Percentiles rank a stretch among this genome's conserved stretches.
These are phyloP conservation scores for Ogataea dorogensis DNA, from an alignment of 805 yeast genomes.

Conservation along the genomic window DNA sequence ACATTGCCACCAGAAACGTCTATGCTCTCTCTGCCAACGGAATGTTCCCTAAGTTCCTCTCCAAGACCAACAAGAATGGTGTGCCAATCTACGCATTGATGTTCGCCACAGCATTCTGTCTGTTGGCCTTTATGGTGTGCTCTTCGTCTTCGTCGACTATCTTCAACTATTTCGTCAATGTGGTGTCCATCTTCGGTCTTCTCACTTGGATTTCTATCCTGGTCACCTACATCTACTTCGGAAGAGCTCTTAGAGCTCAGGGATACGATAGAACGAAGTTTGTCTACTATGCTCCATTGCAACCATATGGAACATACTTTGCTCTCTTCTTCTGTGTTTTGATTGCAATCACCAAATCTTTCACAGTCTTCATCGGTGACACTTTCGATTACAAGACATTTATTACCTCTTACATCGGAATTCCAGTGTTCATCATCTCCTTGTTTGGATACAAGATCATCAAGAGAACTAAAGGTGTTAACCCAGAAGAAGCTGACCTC, in stretches of 20 bases:
- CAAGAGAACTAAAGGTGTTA: conserved; percentile 47
- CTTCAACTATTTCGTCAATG: conserved; percentile 70
- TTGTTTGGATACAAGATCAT: conserved; percentile 59
- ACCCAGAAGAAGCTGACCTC: conserved; percentile 60
- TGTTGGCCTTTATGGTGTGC: conserved; percentile 69
- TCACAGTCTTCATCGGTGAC: conserved; percentile 60
- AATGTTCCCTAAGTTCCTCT: conserved; percentile 67
- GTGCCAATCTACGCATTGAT: conserved; percentile 63
- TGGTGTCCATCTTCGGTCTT: conserved; percentile 72
- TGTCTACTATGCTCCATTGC: conserved; percentile 63
- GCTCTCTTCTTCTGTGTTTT: conserved; percentile 54
- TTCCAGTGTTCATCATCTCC: conserved; percentile 59
- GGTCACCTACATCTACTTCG: conserved; percentile 64
- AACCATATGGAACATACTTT: conserved; percentile 64
- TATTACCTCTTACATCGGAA: conserved; percentile 76
- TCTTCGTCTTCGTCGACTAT: conserved; percentile 54
- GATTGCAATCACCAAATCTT: conserved; percentile 64
- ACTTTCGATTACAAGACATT: conserved; percentile 60
- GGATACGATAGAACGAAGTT: conserved; percentile 56
- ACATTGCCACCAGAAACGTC: conserved; percentile 72
- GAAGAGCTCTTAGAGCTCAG: conserved; percentile 64
- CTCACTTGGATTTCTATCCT: conserved; percentile 73
- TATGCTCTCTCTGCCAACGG: conserved; percentile 73
- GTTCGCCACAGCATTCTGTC: conserved; percentile 52
- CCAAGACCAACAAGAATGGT: conserved; percentile 65